Percentiles rank a stretch among this genome's conserved stretches.
Conservation (phyloP, 768 basidiomycete species). For the Royoungia palumana region DNA sequence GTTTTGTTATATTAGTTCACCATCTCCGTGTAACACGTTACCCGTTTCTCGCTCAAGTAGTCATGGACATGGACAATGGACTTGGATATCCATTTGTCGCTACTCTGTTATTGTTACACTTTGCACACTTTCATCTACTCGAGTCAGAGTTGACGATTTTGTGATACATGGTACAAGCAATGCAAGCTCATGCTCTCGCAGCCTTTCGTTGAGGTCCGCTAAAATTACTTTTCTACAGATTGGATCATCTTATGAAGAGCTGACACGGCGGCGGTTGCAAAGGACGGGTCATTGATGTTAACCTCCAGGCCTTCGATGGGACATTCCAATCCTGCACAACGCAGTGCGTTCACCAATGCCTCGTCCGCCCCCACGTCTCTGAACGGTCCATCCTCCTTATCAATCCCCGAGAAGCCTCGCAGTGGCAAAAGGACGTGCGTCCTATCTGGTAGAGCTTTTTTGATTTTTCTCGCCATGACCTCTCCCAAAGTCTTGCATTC, state of each 20-base stretch:
- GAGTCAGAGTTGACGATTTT: slow-evolving; percentile 6
- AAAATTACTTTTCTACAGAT: slow-evolving; percentile 1
- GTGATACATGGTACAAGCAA: background rate
- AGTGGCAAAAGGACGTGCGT: slow-evolving; percentile 25
- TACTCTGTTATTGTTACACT: slow-evolving; percentile 45
- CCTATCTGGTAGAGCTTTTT: slow-evolving; percentile 8
- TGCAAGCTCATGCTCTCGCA: background rate
- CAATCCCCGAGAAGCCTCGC: slow-evolving; percentile 27
- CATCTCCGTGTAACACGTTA: slow-evolving; percentile 27
- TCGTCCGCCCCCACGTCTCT: slow-evolving; percentile 22
- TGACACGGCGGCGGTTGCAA: slow-evolving; percentile 12
- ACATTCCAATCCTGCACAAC: slow-evolving; percentile 13
- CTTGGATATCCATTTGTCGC: slow-evolving; percentile 50
- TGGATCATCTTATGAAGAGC: slow-evolving; percentile 21
- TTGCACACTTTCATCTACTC: slow-evolving; percentile 10
- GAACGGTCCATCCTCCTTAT: slow-evolving; percentile 21
- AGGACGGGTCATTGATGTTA: slow-evolving; percentile 27
- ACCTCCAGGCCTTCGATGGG: slow-evolving; percentile 21
- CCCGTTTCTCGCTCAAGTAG: slow-evolving; percentile 30
- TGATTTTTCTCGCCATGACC: slow-evolving; percentile 21
- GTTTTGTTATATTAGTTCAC: slow-evolving; percentile 6
- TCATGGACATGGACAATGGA: slow-evolving; percentile 49
- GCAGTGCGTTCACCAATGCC: slow-evolving; percentile 19
- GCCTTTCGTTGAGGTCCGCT: background rate
- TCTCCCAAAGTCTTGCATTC: slow-evolving; percentile 25